Base-by-base conservation (phyloP, 805 yeast species). In the Scheffersomyces stipitis region DNA sequence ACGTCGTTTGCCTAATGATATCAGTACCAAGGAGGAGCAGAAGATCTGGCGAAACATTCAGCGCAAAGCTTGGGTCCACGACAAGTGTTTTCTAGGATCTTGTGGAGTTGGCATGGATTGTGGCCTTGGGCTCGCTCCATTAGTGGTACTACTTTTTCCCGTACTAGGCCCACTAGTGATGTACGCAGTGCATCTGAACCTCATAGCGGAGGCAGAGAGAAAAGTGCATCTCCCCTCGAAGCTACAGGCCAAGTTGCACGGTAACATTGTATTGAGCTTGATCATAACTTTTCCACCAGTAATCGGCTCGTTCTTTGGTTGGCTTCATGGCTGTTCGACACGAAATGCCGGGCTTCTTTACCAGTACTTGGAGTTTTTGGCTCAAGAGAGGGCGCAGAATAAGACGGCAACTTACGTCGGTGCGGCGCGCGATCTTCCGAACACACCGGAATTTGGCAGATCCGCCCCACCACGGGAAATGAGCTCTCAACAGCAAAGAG, bases 241-340 rank as follows among this genome's bases (percentile, higher is more conserved):
- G 16, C 52, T 84, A 12, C 70, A 77, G 34, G 80, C 86, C 4
- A 80, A 85, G 51, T 71, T 91, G 78, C 80, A 86, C 40, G 83
- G 83, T 12, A 86, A 90, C 52, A 85, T 89, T 27, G 52, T 77
- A 9, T 58, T 87, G 40, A 97, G 91, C 57, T 68, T 90, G 20
- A 48, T 85, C 27, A 78, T 90, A 26, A 73, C 90, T 2, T 65
- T 91, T 23, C 82, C 91, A 0, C 98, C 98, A 0, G 47, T 89
- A 3, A 58, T 91, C 23, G 98, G 98, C 1, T 69, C 81, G 2
- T 62, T 89, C 26, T 75, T 89, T 37, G 66, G 86, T 9, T 90
- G 96, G 91, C 41, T 90, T 58, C 78, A 87, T 53, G 86, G 81
- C 2, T 86, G 96, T 54, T 86, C 95, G 5, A 86, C 96, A 0